Base-by-base conservation (phyloP, 2,329 filamentous ascomycete genomes). In the Penicillium sp. region DNA sequence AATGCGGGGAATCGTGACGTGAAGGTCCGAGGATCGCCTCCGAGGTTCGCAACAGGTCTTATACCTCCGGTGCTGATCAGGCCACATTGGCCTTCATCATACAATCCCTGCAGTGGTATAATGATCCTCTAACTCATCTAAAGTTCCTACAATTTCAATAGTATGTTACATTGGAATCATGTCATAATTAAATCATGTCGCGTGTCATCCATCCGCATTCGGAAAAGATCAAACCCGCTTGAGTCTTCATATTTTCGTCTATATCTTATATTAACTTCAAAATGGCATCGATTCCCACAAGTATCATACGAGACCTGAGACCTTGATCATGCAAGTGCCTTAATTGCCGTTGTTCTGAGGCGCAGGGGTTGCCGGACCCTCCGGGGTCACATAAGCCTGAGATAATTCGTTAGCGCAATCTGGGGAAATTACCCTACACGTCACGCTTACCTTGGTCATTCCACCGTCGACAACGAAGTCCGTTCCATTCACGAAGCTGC, bases 381-480 rank as follows among this genome's bases (percentile, higher is more conserved):
- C 81, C 18, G 82, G 79, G 16, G 84, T 86, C 45, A 85, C 82
- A 73, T 97, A 97, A 42, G 91, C 90, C 77, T 79, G 47, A 13
- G 10, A 25, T 39, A 41, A 44, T 48, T 25, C 16, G 51, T 64
- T 53, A 64, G 60, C 54, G 32, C 35, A 35, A 40, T 47, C 44
- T n/a, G n/a, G 38, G n/a, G 34, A 40, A 59, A 25, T n/a, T 38
- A 34, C 15, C 21, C 37, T 18, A 42, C 23, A 35, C 41, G 25
- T 35, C 39, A 45, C 27, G 37, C 54, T 21, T 54, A 64, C 62
- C 57, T 62, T 96, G 67, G 86, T 93, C 90, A 99, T 90, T 57
- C 93, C 93, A 55, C 94, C 94, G 68, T 99, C 94, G 27, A 97
- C 91, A 5, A 96, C 88, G 77, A 97, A 96, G 71, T 97, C 94